These are phyloP conservation scores for Hemileccinum rubropunctum DNA, from an alignment of 768 basidiomycete genomes.

Conservation along the genomic window DNA sequence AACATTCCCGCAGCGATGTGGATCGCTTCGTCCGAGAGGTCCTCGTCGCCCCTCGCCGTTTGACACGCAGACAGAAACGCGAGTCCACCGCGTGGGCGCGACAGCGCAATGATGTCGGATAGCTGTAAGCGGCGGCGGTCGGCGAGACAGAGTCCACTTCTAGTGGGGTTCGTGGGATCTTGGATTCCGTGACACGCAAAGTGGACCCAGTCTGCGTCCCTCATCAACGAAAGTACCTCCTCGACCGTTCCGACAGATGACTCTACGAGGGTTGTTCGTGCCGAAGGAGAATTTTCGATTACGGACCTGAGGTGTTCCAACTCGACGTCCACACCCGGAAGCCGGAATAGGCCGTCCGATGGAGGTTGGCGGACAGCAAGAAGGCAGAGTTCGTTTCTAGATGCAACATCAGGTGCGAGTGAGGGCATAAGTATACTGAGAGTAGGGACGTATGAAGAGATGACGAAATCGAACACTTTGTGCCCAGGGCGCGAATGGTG, in stretches of 20 bases:
- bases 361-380: conserved; percentile 16
- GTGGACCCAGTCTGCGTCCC: conserved; percentile 18
- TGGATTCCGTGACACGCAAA: conserved; percentile 33
- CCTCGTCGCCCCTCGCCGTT: conserved; percentile 36
- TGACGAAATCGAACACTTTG: conserved; percentile 1
- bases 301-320: conserved; percentile 20
- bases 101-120: conserved; percentile 3
- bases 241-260: conserved; percentile 1
- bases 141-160: conserved; percentile 21
- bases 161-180: conserved; percentile 15
- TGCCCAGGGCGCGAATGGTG: neutral
- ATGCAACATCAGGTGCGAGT: neutral
- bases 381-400: neutral
- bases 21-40: conserved; percentile 35
- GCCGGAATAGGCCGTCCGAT: conserved; percentile 8
- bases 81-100: conserved; percentile 24
- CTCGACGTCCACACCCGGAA: conserved; percentile 14
- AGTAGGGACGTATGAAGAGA: conserved; percentile 30
- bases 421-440: conserved; percentile 14
- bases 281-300: neutral
- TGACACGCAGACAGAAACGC: conserved; percentile 49
- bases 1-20: conserved; percentile 45
- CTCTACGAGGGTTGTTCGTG: neutral
- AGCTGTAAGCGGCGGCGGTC: neutral
- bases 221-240: neutral